These are phyloP conservation scores for Knoxdaviesia capensis DNA, from an alignment of 2,329 filamentous ascomycete genomes.

Conservation along the genomic window DNA sequence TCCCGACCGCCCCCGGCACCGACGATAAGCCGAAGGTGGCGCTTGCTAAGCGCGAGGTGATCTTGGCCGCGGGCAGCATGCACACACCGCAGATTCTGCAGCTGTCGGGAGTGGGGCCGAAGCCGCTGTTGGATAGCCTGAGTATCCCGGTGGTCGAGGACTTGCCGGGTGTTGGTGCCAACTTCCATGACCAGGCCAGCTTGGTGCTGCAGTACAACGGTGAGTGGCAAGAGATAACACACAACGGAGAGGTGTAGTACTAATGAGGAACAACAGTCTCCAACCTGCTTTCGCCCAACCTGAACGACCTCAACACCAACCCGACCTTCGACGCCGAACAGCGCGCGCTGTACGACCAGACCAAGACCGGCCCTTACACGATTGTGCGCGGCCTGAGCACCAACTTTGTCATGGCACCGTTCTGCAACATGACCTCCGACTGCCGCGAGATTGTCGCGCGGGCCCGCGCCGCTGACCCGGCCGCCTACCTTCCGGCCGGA, in stretches of 20 bases:
- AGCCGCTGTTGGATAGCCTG: slow-evolving; percentile 13
- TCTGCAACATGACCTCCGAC: slow-evolving; percentile 13
- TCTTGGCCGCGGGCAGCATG: slow-evolving; percentile 19
- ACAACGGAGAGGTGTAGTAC: not conserved
- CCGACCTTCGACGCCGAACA: slow-evolving; percentile 14
- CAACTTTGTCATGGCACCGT: slow-evolving; percentile 13
- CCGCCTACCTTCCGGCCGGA: slow-evolving; percentile 12
- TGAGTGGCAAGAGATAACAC: slow-evolving; percentile 2
- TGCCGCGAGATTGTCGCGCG: slow-evolving; percentile 9
- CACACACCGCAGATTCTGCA: slow-evolving; percentile 24
- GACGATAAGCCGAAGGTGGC: not conserved
- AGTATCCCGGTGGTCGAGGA: slow-evolving; percentile 20
- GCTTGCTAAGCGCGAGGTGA: slow-evolving; percentile 15
- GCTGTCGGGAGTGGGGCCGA: slow-evolving; percentile 25
- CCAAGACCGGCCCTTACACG: slow-evolving; percentile 12
- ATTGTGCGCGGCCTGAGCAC: slow-evolving; percentile 10
- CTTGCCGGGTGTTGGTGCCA: slow-evolving; percentile 26
- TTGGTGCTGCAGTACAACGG: slow-evolving; percentile 8
- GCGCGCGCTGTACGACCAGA: slow-evolving; percentile 11
- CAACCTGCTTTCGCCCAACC: slow-evolving; percentile 8
- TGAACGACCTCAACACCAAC: slow-evolving; percentile 12
- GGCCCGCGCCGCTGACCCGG: slow-evolving; percentile 13
- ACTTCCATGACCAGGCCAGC: slow-evolving; percentile 20
- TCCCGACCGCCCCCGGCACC: slow-evolving; percentile 14
- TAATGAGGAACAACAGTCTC: slow-evolving; percentile 7